Evolutionary conservation across 2,329 filamentous ascomycete species (phyloP).

Genomic region (Stenocarpella maydis): DNA sequence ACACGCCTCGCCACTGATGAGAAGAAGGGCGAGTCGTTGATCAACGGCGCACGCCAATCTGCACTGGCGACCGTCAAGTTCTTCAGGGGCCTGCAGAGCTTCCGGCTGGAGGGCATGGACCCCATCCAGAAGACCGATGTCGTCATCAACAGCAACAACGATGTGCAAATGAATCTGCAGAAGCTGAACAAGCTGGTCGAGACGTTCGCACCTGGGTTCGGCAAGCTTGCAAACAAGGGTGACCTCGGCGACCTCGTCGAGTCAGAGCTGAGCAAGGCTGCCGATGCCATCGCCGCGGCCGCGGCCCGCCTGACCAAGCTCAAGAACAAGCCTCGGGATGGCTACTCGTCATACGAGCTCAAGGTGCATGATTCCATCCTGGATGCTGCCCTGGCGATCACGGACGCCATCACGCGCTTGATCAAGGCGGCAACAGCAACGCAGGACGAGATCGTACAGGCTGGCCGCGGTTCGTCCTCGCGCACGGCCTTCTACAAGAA

Average conservation of each 20-base stretch:
- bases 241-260: constrained; percentile 95
- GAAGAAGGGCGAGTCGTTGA: constrained; percentile 88
- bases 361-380: constrained; percentile 96
- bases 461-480: constrained; percentile 86
- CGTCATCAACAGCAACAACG: constrained; percentile 96
- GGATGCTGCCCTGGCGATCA: constrained; percentile 91
- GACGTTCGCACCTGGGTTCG: constrained; percentile 86
- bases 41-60: constrained; percentile 82
- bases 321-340: constrained; percentile 94
- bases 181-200: constrained; percentile 93
- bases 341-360: constrained; percentile 94
- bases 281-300: constrained; percentile 93
- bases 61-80: constrained; percentile 90
- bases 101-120: constrained; percentile 90
- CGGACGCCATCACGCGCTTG: constrained; percentile 89
- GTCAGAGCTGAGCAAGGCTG: constrained; percentile 88
- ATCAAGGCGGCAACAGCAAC: constrained; percentile 94
- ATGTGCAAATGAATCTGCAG: constrained; percentile 93
- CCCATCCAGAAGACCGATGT: constrained; percentile 94
- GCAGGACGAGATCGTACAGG: constrained; percentile 95
- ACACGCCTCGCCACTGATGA: constrained; percentile 93
- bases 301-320: constrained; percentile 89
- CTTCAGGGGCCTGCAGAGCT: constrained; percentile 93
- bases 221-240: constrained; percentile 80
- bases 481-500: constrained; percentile 99